These are phyloP conservation scores for Penicillium sp. DNA, from an alignment of 2,329 filamentous ascomycete species.

Conservation along the genomic window DNA sequence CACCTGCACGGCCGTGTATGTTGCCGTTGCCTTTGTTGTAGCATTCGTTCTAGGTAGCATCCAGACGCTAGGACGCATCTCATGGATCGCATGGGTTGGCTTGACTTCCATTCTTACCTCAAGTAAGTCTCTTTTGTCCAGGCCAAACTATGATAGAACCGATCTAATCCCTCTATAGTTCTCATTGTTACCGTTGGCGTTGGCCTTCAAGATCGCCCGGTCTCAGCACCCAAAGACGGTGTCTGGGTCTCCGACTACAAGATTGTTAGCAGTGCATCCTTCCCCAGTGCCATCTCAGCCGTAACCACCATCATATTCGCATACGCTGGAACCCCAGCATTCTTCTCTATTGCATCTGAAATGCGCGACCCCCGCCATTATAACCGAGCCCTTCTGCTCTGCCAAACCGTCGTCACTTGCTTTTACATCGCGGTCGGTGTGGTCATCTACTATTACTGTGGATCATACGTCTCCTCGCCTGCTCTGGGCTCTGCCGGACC, in stretches of 20 bases:
- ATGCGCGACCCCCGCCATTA: constrained; percentile 39
- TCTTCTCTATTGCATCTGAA: constrained; percentile 41
- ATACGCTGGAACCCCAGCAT: constrained; percentile 31
- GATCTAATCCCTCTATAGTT: constrained; percentile 6
- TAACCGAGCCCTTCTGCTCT: constrained; percentile 32
- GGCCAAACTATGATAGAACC: not conserved
- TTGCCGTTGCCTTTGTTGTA: constrained; percentile 14
- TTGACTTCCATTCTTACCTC: constrained; percentile 17
- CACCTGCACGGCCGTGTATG: constrained; percentile 18
- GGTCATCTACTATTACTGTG: constrained; percentile 50
- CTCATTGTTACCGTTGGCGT: constrained; percentile 20
- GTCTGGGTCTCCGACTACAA: constrained; percentile 20
- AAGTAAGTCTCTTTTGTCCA: constrained; percentile 6
- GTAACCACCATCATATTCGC: constrained; percentile 32
- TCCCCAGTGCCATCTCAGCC: constrained; percentile 31
- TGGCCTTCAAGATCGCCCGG: constrained; percentile 17
- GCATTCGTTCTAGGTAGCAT: constrained; percentile 14
- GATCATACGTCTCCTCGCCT: constrained; percentile 49
- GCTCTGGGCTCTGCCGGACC: constrained; percentile 49
- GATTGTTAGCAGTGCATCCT: constrained; percentile 24
- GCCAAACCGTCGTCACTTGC: constrained; percentile 35
- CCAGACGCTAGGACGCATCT: constrained; percentile 17
- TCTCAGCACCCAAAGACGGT: constrained; percentile 10
- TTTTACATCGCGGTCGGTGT: constrained; percentile 40
- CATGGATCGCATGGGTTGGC: constrained; percentile 21